phyloP scores from a whole-genome alignment of 2,329 filamentous ascomycete species.

The Leptographium galeiforme region DNA sequence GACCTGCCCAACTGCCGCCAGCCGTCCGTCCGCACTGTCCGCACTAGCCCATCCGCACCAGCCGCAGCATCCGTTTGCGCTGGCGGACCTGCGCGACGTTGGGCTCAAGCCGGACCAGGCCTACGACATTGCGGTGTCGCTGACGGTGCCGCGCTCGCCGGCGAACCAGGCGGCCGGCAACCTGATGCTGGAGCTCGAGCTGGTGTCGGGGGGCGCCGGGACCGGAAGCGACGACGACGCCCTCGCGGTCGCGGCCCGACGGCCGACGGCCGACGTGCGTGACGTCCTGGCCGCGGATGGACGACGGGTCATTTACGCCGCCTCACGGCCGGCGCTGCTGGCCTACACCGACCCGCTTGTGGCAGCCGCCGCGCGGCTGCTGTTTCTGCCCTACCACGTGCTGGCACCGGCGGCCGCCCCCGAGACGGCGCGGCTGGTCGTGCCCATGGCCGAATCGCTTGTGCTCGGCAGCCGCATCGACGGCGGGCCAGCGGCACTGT shows the following conservation, averaged over 20 bases:
- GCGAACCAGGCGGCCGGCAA: constrained; percentile 69
- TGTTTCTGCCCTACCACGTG: constrained; percentile 57
- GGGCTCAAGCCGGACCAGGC: constrained; percentile 57
- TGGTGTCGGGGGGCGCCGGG: constrained; percentile 35
- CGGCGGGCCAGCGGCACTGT: constrained; percentile 28
- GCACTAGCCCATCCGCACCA: not conserved
- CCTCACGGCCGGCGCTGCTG: constrained; percentile 63
- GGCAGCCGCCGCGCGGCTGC: constrained; percentile 43
- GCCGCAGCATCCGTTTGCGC: constrained; percentile 28
- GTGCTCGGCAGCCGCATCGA: constrained; percentile 36
- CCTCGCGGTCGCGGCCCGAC: constrained; percentile 18
- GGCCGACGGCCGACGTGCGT: constrained; percentile 11
- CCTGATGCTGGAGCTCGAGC: constrained; percentile 79
- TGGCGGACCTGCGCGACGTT: constrained; percentile 29
- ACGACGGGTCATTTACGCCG: constrained; percentile 40
- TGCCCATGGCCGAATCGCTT: constrained; percentile 63
- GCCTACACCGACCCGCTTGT: constrained; percentile 65
- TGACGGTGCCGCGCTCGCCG: constrained; percentile 66
- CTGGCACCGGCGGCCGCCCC: constrained; percentile 44
- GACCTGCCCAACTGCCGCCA: not conserved
- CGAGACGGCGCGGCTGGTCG: constrained; percentile 49
- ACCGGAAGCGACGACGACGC: not conserved
- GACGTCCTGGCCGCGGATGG: constrained; percentile 21
- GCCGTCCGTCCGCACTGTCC: not conserved
- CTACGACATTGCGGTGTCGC: constrained; percentile 69